A percentile compares a stretch with the other conserved stretches of the same genome.
Evolutionary conservation across 2,329 filamentous ascomycete genomes (phyloP).

Genomic region (Xylaria sp.): DNA sequence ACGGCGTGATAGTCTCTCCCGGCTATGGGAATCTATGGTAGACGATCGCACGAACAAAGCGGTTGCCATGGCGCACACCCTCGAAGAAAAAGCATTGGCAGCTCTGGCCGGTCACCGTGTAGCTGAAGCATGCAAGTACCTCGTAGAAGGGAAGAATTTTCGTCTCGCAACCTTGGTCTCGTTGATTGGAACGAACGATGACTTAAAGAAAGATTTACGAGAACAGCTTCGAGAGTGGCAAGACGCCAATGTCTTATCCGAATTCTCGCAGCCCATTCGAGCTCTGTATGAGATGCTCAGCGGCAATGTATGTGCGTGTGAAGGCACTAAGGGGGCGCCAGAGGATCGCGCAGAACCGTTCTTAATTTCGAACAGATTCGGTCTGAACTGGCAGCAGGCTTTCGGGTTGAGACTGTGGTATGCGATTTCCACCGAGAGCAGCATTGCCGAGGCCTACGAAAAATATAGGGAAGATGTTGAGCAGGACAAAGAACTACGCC

Average conservation of each 20-base stretch:
- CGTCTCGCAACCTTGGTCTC: conserved; percentile 87
- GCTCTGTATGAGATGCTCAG: conserved; percentile 90
- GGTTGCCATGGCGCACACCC: conserved; percentile 68
- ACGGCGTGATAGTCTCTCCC: conserved; percentile 73
- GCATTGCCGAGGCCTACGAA: conserved; percentile 76
- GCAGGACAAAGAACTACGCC: conserved; percentile 76
- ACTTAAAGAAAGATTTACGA: conserved; percentile 77
- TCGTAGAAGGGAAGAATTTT: conserved; percentile 81
- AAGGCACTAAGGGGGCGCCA: conserved; percentile 77
- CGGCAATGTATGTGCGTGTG: conserved; percentile 85
- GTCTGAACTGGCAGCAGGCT: conserved; percentile 90
- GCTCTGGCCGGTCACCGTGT: conserved; percentile 82
- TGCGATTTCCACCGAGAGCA: conserved; percentile 73
- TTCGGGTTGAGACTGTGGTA: conserved; percentile 96
- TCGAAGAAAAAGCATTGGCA: conserved; percentile 86
- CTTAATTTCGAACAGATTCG: conserved; percentile 83
- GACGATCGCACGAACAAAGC: conserved; percentile 66
- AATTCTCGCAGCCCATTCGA: conserved; percentile 85
- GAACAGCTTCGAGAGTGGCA: conserved; percentile 88
- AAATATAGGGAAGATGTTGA: conserved; percentile 79
- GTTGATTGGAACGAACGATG: conserved; percentile 79
- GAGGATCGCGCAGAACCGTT: conserved; percentile 87
- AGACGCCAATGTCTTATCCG: conserved; percentile 82
- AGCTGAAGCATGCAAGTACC: conserved; percentile 81
- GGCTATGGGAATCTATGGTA: conserved; percentile 74